Evolutionary conservation across 305 asterid genomes (phyloP), one percentile per base, ranked within the genome.

Genomic region (Fraxinus greggii): DNA sequence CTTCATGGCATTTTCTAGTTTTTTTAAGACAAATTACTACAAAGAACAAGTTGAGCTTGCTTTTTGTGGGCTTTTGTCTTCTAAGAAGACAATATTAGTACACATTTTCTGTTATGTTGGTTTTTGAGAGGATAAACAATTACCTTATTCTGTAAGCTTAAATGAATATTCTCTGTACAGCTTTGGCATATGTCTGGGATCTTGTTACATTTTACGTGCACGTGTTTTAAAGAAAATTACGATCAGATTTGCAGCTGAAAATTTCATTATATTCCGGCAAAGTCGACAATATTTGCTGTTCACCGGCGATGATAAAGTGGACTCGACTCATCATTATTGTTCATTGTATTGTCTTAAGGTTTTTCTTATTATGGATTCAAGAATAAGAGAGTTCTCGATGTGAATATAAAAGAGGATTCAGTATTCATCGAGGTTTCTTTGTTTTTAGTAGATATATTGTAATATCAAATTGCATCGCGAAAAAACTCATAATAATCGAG

Each of bases 21-120:
- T 48, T 45, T 82, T 83, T 74, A 12, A 2, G 85, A 79, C 85
- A 28, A 79, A 75, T 83, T 78, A 76, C 78, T 82, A 85, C 81
- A 63, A 86, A 82, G 85, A 84, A 83, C 77, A 80, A 80, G 81
- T 78, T 45, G 67, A 81, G 31, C 73, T 79, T 88, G 80, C 51
- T 82, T 76, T 79, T 78, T n/a, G 35, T 78, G 76, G 84, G 83
- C 61, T 54, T 75, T 79, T 79, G 72, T 80, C 78, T 80, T 75
- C 40, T 33, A 56, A 75, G 83, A 74, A 81, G 87, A 73, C 80
- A 51, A 13, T 45, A 45, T 45, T 48, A 48, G 21, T 48, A 48
- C 59, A 48, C 19, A 33, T 73, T 45, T 36, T 29, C 73, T 17
- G 26, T 35, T 23, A 36, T 61, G 48, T 26, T 76, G 70, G 67